Evolutionary conservation across 1,139 yeast species (phyloP).

Genomic region (Candida labiduridarum): DNA sequence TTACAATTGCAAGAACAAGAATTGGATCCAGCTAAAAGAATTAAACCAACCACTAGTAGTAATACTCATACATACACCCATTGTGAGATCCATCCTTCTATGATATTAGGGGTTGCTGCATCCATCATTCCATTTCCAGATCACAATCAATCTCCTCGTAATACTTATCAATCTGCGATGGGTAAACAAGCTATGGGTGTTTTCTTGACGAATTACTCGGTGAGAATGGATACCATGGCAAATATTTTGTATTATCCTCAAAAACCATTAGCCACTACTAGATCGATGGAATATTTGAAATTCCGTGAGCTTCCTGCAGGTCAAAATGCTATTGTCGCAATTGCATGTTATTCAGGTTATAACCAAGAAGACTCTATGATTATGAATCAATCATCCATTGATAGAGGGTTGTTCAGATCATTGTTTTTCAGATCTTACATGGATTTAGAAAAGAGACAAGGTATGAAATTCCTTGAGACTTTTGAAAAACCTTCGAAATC

Average conservation of each 20-base stretch:
- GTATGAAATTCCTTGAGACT: constrained; percentile 96
- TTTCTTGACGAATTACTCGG: constrained; percentile 91
- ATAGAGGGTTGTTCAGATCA: constrained; percentile 94
- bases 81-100: constrained; percentile 98
- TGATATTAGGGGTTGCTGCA: constrained; percentile 98
- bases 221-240: constrained; percentile 99
- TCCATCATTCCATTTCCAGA: constrained; percentile 99
- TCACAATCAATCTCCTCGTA: constrained; percentile 99
- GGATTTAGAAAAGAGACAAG: constrained; percentile 98
- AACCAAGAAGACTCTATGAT: constrained; percentile 99
- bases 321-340: constrained; percentile 97
- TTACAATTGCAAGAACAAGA: constrained; percentile 51
- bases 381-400: constrained; percentile 98
- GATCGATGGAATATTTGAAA: constrained; percentile 96
- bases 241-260: constrained; percentile 96
- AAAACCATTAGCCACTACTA: constrained; percentile 98
- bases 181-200: constrained; percentile 99
- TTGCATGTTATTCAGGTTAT: constrained; percentile 97
- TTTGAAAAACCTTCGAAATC: constrained; percentile 95
- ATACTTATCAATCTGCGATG: constrained; percentile 99
- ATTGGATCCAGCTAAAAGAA: constrained; percentile 83
- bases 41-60: constrained; percentile 65
- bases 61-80: constrained; percentile 88
- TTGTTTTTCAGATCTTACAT: constrained; percentile 94
- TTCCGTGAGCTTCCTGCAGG: constrained; percentile 99